Conservation (phyloP, 805 yeast genomes). For the Candida krabiensis region DNA sequence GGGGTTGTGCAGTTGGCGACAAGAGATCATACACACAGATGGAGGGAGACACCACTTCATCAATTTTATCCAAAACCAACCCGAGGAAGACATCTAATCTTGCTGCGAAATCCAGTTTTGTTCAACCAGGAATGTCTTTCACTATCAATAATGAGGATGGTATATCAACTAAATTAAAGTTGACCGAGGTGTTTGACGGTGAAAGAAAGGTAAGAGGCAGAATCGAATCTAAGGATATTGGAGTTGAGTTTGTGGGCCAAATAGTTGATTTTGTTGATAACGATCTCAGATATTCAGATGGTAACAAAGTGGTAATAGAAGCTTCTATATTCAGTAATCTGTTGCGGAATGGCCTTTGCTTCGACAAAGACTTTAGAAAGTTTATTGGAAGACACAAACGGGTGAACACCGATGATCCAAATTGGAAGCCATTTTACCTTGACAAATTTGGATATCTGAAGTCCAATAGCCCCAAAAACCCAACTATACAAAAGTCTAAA, state of each 20-base stretch:
- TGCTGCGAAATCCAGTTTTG: conserved; percentile 22
- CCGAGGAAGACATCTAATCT: no score
- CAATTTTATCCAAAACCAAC: not conserved
- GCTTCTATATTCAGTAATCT: conserved; percentile 31
- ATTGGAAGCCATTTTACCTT: conserved; percentile 31
- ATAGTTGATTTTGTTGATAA: conserved; percentile 30
- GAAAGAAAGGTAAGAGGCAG: conserved; percentile 19
- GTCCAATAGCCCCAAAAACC: conserved; percentile 8
- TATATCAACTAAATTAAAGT: conserved; percentile 16
- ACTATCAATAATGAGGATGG: conserved; percentile 14
- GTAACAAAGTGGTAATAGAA: conserved; percentile 26
- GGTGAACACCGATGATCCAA: conserved; percentile 8
- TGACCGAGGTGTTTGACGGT: conserved; percentile 19
- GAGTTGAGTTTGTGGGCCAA: conserved; percentile 28
- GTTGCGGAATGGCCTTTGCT: conserved; percentile 28
- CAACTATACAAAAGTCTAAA: conserved; percentile 9
- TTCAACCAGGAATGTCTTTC: conserved; percentile 26
- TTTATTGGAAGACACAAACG: conserved; percentile 26
- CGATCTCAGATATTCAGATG: conserved; percentile 29
- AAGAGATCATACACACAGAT: conserved; percentile 22
- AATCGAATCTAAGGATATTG: conserved; percentile 20
- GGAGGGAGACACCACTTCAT: not conserved
- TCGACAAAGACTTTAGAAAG: conserved; percentile 23
- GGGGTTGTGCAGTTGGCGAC: conserved; percentile 5
- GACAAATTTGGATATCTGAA: conserved; percentile 30